phyloP scores from a whole-genome alignment of 1,139 yeast species.

The Debaryomyces fabryi region DNA sequence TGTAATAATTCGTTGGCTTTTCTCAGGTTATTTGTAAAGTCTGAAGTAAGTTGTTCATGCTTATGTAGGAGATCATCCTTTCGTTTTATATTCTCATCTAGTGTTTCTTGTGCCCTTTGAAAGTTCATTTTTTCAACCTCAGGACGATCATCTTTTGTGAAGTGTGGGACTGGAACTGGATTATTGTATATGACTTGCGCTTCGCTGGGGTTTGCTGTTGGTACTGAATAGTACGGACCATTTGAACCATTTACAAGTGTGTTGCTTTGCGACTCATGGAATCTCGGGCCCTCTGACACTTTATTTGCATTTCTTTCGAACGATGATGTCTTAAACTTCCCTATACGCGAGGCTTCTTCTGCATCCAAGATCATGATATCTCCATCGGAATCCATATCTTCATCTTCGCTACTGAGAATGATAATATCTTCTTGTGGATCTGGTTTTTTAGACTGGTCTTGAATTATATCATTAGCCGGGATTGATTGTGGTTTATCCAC shows the following conservation, averaged over 20 bases:
- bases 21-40: conserved; percentile 2
- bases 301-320: conserved; percentile 14
- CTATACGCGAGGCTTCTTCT: conserved; percentile 26
- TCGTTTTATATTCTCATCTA: conserved; percentile 9
- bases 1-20: conserved; percentile 4
- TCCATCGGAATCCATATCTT: conserved; percentile 14
- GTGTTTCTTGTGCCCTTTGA: conserved; percentile 5
- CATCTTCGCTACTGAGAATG: conserved; percentile 11
- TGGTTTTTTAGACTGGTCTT: neutral
- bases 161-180: conserved; percentile 41
- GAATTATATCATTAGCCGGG: neutral
- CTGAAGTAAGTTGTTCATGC: conserved; percentile 5
- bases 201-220: neutral
- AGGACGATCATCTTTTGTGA: conserved; percentile 13
- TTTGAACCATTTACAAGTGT: neutral
- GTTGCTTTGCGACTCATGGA: neutral
- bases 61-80: conserved; percentile 6
- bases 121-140: conserved; percentile 9
- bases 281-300: neutral
- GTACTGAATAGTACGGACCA: neutral
- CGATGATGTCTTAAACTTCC: conserved; percentile 26
- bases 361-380: conserved; percentile 27
- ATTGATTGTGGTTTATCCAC: neutral
- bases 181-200: conserved; percentile 20
- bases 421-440: conserved; percentile 4